Base-by-base conservation (phyloP, 1,284 basidiomycete species). In the Coriolopsis trogii region DNA sequence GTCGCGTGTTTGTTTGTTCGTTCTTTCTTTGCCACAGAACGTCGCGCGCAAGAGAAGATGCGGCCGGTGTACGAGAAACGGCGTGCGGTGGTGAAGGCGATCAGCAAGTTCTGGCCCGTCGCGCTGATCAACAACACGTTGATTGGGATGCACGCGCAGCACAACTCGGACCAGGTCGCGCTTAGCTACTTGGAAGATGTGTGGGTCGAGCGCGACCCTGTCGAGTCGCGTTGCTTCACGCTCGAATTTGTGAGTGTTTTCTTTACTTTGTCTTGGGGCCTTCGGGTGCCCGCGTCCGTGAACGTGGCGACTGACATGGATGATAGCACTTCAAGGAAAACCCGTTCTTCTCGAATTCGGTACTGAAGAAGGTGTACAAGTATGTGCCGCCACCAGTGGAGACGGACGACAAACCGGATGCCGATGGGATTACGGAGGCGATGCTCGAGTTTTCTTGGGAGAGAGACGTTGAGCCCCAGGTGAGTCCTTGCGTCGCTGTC, bases 361-460 rank as follows among this genome's bases (percentile, higher is more conserved):
- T 91, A 31, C 70, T 93, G 64, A 89, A 81, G 68, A 93, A 93
- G 73, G 86, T 85, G 67, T 93, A 83, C 76, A 87, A 84, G 67
- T 88, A 82, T 66, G 67, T 80, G 16, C 73, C 81, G n/a, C 76
- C 81, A 4, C 72, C 80, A 25, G 74, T 75, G 16, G 76, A 78
- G 42, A 73, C 74, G 21, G 68, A 73, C 31, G 84, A 89, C 49
- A 76, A 74, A 62, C 73, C 86, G 2, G 88, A 89, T 62, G 82
- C 73, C 57, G 77, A 91, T 65, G 89, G 89, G 13, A 76, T 92
- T 59, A 89, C 85, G 21, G 76, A 80, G 30, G 76, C 85, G 1
- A 88, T 87, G 82, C 73, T 91, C 57, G 81, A 87, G 55, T 93
- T 92, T 66, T 79, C 80, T 40, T 91, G 88, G 87, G 82, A 85